Evolutionary conservation across 2,329 filamentous ascomycete species (phyloP), one percentile per base, ranked within the genome.

Genomic region (Fusarium miscanthi): DNA sequence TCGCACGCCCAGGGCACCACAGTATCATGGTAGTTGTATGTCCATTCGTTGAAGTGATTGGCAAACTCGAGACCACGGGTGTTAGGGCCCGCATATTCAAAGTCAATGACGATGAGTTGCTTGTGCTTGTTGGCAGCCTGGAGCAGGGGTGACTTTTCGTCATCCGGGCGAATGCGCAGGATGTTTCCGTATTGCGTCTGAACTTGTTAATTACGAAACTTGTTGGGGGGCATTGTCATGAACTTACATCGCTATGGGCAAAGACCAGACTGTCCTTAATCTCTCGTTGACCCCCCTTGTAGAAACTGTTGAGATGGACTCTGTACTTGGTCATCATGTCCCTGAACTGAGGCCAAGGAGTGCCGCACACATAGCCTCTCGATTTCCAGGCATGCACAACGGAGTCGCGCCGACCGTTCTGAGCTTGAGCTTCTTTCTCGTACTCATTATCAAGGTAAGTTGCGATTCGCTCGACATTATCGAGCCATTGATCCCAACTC

Each of bases 121-220:
- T 97, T 98, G 84, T 99, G 96, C 75, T 95, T 91, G 82, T 98
- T 98, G 65, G 93, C 91, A 0, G 96, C 94, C 54, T 96, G 89
- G 16, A 98, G 87, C 12, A 98, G 88, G 1, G 95, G 96, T 1
- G 95, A 98, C 76, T 94, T 92, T 74, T 94, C 89, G 80, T 90
- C 87, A 61, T 90, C 87, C 5, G 89, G 89, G 6, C 85, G 85
- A 54, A 91, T 82, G 41, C 95, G 94, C 54, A 99, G 90, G 70
- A 99, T 96, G 80, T 99, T 99, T 72, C 96, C 96, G 78, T 99
- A 98, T 90, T 99, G 96, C 8, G 96, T 97, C 94, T 97, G 68
- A 31, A 17, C 8, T 41, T 54, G 53, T 76, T 35, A 78, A 59
- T 31, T 19, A 35, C 27, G 27, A 66, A 12, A 41, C 54, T n/a